phyloP scores from a whole-genome alignment of 1,284 basidiomycete genomes.

The Austroboletus niveus region DNA sequence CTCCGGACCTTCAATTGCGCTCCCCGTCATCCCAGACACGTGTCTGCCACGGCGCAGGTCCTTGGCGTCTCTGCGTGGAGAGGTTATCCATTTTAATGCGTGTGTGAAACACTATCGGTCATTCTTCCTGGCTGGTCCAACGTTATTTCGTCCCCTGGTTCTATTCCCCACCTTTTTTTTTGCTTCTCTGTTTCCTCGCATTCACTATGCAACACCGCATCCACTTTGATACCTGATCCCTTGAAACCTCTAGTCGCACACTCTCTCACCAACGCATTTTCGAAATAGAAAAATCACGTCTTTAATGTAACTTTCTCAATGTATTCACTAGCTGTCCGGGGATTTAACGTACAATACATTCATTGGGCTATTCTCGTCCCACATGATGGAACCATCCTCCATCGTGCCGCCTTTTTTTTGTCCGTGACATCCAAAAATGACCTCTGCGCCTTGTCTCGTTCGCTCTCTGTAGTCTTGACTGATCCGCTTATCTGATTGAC shows the following conservation, averaged over 20 bases:
- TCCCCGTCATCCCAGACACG: conserved; percentile 8
- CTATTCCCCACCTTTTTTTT: not conserved
- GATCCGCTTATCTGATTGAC: no score
- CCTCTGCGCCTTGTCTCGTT: no score
- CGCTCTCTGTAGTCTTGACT: no score
- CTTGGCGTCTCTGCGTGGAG: conserved; percentile 2
- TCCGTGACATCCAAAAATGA: no score
- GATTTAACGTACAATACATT: conserved; percentile 24
- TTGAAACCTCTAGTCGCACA: conserved; percentile 11
- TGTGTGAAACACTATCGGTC: conserved; percentile 10
- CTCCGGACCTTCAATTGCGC: conserved; percentile 2
- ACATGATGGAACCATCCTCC: no score
- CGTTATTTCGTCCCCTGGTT: not conserved
- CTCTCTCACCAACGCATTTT: conserved; percentile 13
- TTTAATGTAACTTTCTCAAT: conserved; percentile 29
- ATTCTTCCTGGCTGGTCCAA: conserved; percentile 22
- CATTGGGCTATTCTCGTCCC: not conserved
- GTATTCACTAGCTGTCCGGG: conserved; percentile 21
- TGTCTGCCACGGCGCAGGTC: conserved; percentile 3
- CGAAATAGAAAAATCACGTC: conserved; percentile 21
- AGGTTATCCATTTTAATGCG: conserved; percentile 1
- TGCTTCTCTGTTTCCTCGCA: not conserved
- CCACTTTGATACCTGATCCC: conserved; percentile 24
- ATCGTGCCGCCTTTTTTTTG: no score
- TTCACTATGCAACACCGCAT: conserved; percentile 16